Conservation (phyloP, 2,329 filamentous ascomycete species). For the Myriangium duriaei region DNA sequence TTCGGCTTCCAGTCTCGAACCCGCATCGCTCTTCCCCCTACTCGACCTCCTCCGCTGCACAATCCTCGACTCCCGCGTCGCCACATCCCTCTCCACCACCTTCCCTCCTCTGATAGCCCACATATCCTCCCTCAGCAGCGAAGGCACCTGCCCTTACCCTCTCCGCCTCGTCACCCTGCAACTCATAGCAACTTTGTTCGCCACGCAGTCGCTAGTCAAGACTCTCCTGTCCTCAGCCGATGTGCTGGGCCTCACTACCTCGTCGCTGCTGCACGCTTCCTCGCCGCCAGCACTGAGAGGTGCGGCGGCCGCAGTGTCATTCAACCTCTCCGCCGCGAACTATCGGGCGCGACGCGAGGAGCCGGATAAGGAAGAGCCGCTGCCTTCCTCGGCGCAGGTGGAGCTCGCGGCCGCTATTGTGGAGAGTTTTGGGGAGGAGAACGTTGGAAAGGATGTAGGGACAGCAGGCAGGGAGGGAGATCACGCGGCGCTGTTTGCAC, state of each 20-base stretch:
- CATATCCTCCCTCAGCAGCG: conserved; percentile 42
- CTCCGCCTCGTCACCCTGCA: conserved; percentile 75
- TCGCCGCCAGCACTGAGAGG: conserved; percentile 63
- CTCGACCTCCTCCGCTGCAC: conserved; percentile 76
- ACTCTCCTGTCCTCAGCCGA: conserved; percentile 7
- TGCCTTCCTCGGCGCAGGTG: conserved; percentile 61
- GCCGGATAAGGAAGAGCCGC: conserved; percentile 34
- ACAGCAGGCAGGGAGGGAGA: conserved; percentile 1
- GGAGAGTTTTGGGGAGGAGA: conserved; percentile 33
- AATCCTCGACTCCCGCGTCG: conserved; percentile 64
- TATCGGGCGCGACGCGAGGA: conserved; percentile 51
- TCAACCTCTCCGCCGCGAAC: conserved; percentile 65
- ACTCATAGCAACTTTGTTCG: conserved; percentile 74
- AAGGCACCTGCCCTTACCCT: conserved; percentile 58
- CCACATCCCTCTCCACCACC: conserved; percentile 49
- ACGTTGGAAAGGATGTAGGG: neutral
- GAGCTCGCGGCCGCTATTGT: conserved; percentile 71
- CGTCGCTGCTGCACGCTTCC: conserved; percentile 61
- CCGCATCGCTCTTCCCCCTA: conserved; percentile 60
- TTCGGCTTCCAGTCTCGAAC: conserved; percentile 43
- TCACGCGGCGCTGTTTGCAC: conserved; percentile 53
- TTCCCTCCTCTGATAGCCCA: conserved; percentile 48
- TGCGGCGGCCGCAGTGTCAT: conserved; percentile 69
- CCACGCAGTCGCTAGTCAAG: conserved; percentile 55
- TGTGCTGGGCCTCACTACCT: conserved; percentile 28